Percentiles rank a stretch among this genome's conserved stretches.
These are phyloP conservation scores for Monosporascus sp. DNA, from an alignment of 2,329 filamentous ascomycete genomes.

Conservation along the genomic window DNA sequence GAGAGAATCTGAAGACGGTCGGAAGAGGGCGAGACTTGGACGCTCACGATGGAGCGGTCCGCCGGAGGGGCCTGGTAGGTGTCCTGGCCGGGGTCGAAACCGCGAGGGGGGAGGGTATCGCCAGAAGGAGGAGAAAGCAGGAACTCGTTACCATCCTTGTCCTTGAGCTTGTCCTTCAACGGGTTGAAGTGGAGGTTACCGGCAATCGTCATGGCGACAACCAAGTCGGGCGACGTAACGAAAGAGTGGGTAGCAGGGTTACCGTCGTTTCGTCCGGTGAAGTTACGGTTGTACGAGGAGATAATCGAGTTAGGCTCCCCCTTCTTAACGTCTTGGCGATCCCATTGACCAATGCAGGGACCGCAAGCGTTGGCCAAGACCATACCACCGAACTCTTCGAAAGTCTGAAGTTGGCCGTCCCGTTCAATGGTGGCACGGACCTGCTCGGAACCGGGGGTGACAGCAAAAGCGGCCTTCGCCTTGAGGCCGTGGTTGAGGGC, in stretches of 20 bases:
- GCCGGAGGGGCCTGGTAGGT: constrained; percentile 93
- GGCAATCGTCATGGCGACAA: constrained; percentile 80
- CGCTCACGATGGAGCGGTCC: constrained; percentile 67
- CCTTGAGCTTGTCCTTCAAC: constrained; percentile 84
- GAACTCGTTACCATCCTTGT: constrained; percentile 96
- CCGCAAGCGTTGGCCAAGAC: constrained; percentile 95
- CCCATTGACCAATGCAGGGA: constrained; percentile 93
- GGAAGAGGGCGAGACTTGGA: constrained; percentile 81
- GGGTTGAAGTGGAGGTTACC: constrained; percentile 92
- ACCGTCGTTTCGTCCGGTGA: constrained; percentile 94
- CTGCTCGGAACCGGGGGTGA: constrained; percentile 96
- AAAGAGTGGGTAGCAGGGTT: constrained; percentile 95
- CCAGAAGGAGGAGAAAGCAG: constrained; percentile 75
- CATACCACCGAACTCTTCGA: constrained; percentile 93
- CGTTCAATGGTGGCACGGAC: constrained; percentile 89
- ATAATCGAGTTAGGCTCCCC: constrained; percentile 94
- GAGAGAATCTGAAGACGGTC: constrained; percentile 91
- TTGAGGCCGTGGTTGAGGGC: constrained; percentile 90
- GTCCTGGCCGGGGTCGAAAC: constrained; percentile 87
- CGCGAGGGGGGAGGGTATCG: constrained; percentile 70
- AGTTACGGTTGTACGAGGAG: constrained; percentile 99
- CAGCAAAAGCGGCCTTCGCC: constrained; percentile 87
- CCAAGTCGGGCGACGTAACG: constrained; percentile 84
- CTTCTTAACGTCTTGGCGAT: constrained; percentile 89
- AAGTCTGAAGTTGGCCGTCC: constrained; percentile 87